These are phyloP conservation scores for Tuber magnatum DNA, from an alignment of 495 filamentous ascomycete genomes.

Conservation along the genomic window DNA sequence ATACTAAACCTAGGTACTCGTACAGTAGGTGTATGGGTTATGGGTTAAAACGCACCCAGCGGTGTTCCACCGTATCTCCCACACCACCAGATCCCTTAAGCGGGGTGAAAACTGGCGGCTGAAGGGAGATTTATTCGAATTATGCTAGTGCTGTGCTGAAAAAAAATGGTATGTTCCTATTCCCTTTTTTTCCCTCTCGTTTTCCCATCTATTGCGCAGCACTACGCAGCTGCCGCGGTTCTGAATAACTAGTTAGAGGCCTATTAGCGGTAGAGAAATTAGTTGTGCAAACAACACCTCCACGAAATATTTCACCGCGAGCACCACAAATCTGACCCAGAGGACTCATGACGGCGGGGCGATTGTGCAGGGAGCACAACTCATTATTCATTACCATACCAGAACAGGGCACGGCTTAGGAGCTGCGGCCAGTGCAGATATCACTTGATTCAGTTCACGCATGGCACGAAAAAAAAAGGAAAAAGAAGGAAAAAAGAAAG, in stretches of 20 bases:
- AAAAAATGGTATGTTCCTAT: background rate
- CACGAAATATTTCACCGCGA: background rate
- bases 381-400: background rate
- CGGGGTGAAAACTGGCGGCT: background rate
- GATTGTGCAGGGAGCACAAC: background rate
- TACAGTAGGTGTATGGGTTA: background rate
- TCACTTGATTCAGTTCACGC: background rate
- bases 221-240: background rate
- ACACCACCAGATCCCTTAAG: background rate
- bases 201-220: background rate
- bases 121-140: background rate
- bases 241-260: background rate
- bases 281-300: background rate
- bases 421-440: background rate
- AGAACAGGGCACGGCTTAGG: background rate
- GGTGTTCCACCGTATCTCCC: background rate
- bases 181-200: background rate
- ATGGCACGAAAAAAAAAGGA: background rate
- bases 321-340: background rate
- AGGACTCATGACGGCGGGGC: background rate
- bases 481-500: background rate
- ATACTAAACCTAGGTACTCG: background rate
- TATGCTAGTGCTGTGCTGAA: background rate
- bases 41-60: background rate
- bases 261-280: background rate